phyloP scores from a whole-genome alignment of 2,329 filamentous ascomycete species.

The Knufia fluminis region DNA sequence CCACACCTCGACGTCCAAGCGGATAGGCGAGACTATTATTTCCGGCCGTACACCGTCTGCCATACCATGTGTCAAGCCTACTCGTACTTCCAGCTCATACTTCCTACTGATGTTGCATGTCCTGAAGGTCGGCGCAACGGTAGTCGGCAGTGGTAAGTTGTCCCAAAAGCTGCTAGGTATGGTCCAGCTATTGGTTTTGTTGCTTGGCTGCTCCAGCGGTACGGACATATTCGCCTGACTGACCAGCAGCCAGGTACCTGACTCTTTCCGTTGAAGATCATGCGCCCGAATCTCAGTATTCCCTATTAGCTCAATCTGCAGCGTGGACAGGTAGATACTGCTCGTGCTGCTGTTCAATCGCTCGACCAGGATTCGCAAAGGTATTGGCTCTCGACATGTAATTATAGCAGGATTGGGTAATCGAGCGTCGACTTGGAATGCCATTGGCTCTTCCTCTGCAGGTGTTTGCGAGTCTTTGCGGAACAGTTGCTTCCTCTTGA shows the following conservation, averaged over 20 bases:
- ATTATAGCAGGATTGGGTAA: constrained; percentile 80
- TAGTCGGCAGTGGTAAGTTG: constrained; percentile 64
- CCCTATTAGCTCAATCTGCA: constrained; percentile 75
- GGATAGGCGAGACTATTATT: constrained; percentile 66
- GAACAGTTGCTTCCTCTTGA: constrained; percentile 39
- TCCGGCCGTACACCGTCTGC: constrained; percentile 52
- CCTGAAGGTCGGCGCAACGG: constrained; percentile 74
- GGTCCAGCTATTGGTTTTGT: constrained; percentile 57
- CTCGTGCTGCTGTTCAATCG: constrained; percentile 63
- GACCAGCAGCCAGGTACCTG: constrained; percentile 64
- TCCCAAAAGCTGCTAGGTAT: constrained; percentile 61
- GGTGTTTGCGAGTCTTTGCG: constrained; percentile 29
- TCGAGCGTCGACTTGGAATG: constrained; percentile 70
- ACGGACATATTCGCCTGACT: constrained; percentile 63
- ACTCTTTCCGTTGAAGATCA: constrained; percentile 61
- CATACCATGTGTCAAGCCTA: constrained; percentile 68
- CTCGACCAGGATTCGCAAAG: constrained; percentile 68
- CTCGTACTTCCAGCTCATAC: constrained; percentile 74
- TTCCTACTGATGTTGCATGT: constrained; percentile 77
- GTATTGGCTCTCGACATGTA: constrained; percentile 79
- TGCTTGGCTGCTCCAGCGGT: constrained; percentile 52
- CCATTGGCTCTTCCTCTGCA: constrained; percentile 32
- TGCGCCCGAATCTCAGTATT: constrained; percentile 72
- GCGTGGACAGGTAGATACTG: constrained; percentile 62
- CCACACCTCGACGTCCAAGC: constrained; percentile 70